Base-by-base conservation (phyloP, 768 basidiomycete genomes). In the Lactarius indigo region DNA sequence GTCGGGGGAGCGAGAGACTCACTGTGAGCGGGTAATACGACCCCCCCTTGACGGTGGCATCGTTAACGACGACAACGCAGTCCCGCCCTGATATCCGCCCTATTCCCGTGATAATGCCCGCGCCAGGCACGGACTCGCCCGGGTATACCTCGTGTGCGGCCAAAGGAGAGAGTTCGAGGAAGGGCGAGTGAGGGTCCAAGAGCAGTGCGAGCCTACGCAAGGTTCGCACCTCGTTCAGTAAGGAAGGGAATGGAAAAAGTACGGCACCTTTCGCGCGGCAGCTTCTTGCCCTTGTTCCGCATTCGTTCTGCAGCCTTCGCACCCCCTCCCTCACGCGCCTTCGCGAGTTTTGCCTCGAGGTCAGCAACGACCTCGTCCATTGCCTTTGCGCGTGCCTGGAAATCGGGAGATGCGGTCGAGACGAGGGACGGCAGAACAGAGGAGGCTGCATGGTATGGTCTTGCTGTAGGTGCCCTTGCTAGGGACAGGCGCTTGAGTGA, bases 11-110 rank as follows among this genome's bases (percentile, higher is more conserved):
- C 20, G 55, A 13, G 23, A 31, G 1, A 73, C 81, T 64, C 68
- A 87, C 92, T 18, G 92, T 94, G 59, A 95, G 76, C 26, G 93
- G 94, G 73, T 94, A 93, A 76, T 96, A 96, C 0, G 91, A 91
- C 9, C 94, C 94, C 17, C 94, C 94, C 75, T 95, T 95, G 31
- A 94, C 92, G 8, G 92, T 94, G 37, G 94, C 89, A 74, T 98
- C 95, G 75, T 97, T 98, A n/a, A 92, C 90, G 5, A 96, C 88
- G 5, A 98, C 77, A 69, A 97, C 87, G 73, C 92, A 95, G 76
- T 96, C 92, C 65, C 84, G 80, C 0, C 93, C 93, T 28, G 88
- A 83, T 44, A 95, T 86, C 35, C 91, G 80, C 2, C 81, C 82
- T 44, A 80, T 78, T 9, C 95, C 95, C 2, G 94, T 94, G 67